phyloP scores from a whole-genome alignment of 305 asterid species.

The Solanum chacoense region DNA sequence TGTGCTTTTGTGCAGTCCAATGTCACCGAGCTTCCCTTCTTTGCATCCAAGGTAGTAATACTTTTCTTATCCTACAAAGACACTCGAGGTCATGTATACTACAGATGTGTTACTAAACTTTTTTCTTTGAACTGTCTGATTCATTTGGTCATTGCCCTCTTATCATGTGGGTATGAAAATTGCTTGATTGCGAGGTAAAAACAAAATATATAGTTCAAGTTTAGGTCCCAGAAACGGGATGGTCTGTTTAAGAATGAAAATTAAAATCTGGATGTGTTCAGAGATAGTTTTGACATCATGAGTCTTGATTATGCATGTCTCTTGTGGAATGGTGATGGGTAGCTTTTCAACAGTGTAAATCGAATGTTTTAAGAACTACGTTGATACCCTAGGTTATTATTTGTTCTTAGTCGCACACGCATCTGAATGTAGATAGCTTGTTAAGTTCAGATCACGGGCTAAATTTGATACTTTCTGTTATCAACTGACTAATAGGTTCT shows the following conservation, averaged over 20 bases:
- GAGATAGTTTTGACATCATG: neutral
- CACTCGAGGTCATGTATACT: neutral
- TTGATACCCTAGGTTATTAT: neutral
- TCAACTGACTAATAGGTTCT: neutral
- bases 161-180: neutral
- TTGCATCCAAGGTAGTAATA: constrained; percentile 63
- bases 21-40: constrained; percentile 79
- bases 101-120: neutral
- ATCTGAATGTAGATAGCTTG: neutral
- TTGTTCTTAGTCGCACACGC: neutral
- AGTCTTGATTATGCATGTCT: neutral
- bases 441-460: neutral
- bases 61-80: neutral
- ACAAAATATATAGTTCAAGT: neutral
- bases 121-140: neutral
- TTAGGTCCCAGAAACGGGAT: neutral
- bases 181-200: neutral
- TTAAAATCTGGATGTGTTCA: neutral
- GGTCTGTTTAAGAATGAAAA: neutral
- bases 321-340: neutral
- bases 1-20: constrained; percentile 80
- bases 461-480: neutral
- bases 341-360: neutral
- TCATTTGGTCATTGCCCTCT: neutral
- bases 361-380: neutral